Evolutionary conservation across 1,284 basidiomycete genomes (phyloP), one percentile per base, ranked within the genome.

Genomic region (Ustilago shanxiensis): DNA sequence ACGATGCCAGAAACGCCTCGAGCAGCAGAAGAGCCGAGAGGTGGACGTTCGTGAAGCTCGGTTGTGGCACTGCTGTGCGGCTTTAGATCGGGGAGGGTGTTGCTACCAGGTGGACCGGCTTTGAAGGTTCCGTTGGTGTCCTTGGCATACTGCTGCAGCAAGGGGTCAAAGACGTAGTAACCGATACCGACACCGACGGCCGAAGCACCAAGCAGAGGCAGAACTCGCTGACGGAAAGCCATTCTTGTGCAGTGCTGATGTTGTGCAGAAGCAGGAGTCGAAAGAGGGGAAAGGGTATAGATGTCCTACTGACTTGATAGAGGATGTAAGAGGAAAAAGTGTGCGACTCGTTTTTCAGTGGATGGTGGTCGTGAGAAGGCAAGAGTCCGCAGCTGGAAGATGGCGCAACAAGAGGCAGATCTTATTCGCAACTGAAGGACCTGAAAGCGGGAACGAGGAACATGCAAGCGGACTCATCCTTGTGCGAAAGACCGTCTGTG

Each of bases 161-260:
- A 26, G 22, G 75, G 75, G n/a, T 78, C 75, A 47, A 74, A 78
- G 64, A 78, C 75, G 52, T 71, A 78, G 71, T 71, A 70, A 35
- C 75, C 75, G 18, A 78, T 74, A 55, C 75, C 75, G 35, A 74
- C 75, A 62, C 75, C 75, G 2, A 74, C 62, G 59, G 61, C 67
- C 18, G 75, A 70, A 22, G 64, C 71, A 50, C 71, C 75, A 37
- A 78, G 66, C 5, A 78, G 54, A 1, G 75, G 75, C 33, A 78
- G 33, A 9, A 78, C 55, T 49, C 75, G 63, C 54, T 70, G 67
- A 61, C 71, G 71, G 59, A 73, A 74, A 52, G 75, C 71, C 75
- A 78, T 78, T 16, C 60, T 60, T 28, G 10, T n/a, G 33, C 13
- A 18, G 14, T 28, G 13, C 16, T 22, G 24, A 28, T 24, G 3